These are phyloP conservation scores for Lolium rigidum DNA, from an alignment of 176 grass and related monocot genomes.

Conservation along the genomic window DNA sequence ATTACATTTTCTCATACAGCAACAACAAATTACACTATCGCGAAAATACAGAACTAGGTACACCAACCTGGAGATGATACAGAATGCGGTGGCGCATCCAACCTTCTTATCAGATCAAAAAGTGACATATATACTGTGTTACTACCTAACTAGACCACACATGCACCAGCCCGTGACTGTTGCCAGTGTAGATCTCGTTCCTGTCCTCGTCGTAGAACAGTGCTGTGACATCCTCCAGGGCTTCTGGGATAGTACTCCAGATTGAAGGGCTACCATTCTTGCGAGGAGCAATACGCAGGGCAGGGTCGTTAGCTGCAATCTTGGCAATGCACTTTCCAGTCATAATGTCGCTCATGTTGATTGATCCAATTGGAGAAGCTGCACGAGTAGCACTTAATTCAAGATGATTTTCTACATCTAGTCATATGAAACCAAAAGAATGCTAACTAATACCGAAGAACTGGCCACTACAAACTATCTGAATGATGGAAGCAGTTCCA, in stretches of 20 bases:
- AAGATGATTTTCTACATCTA: neutral
- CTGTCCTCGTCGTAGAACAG: conserved; percentile 98
- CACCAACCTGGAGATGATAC: neutral
- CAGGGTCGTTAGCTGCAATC: conserved; percentile 79
- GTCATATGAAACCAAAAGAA: conserved; percentile 16
- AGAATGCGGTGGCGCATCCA: conserved; percentile 32
- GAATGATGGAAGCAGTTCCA: conserved; percentile 8
- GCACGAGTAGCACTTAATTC: conserved; percentile 28
- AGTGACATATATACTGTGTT: conserved; percentile 32
- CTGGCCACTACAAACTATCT: neutral
- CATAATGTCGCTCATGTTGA: conserved; percentile 98
- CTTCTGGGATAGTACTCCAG: conserved; percentile 78
- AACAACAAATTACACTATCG: conserved; percentile 39
- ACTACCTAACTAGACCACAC: conserved; percentile 91
- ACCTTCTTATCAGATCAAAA: conserved; percentile 24
- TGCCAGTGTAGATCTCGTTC: conserved; percentile 97
- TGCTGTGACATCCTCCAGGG: conserved; percentile 89
- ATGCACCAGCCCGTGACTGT: conserved; percentile 89
- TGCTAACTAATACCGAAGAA: neutral
- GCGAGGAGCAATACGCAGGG: conserved; percentile 41
- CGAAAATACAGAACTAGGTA: conserved; percentile 36
- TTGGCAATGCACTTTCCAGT: conserved; percentile 98
- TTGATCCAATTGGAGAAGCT: conserved; percentile 75
- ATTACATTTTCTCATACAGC: conserved; percentile 37
- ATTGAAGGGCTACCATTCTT: conserved; percentile 45